phyloP scores from a whole-genome alignment of 257 asterid species.

The Linaria vulgaris region DNA sequence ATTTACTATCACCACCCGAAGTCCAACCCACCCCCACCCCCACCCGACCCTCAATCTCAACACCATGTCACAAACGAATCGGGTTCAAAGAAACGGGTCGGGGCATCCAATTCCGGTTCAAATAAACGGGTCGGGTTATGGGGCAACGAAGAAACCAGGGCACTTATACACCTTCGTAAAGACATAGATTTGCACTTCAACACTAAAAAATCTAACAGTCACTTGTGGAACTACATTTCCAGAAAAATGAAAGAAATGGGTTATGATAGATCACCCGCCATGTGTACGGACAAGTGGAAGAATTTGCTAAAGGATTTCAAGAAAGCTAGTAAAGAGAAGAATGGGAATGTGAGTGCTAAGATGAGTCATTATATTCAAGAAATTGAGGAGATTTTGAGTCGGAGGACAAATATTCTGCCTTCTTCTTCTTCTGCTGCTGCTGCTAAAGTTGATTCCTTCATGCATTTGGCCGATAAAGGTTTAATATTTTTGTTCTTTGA shows the following conservation, averaged over 20 bases:
- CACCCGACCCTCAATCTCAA: no score
- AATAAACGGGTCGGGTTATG: conserved; percentile 93
- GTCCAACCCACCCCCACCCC: no score
- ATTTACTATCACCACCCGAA: no score
- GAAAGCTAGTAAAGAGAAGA: conserved; percentile 49
- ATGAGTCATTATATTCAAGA: conserved; percentile 60
- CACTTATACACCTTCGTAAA: conserved; percentile 61
- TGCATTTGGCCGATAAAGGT: conserved; percentile 90
- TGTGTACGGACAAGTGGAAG: conserved; percentile 98
- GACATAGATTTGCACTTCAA: conserved; percentile 73
- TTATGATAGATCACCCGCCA: conserved; percentile 83
- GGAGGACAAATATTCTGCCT: conserved; percentile 50
- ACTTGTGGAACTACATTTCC: conserved; percentile 84
- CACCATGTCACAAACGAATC: no score
- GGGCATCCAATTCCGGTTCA: conserved; percentile 33
- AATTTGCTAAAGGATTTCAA: conserved; percentile 83
- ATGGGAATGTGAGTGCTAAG: conserved; percentile 53
- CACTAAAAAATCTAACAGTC: conserved; percentile 82
- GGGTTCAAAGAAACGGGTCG: no score
- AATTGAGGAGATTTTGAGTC: conserved; percentile 69
- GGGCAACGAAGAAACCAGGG: conserved; percentile 79
- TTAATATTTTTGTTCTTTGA: neutral
- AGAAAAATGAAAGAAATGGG: conserved; percentile 88
- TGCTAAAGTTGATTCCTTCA: conserved; percentile 54
- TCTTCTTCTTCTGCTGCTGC: conserved; percentile 33